These are phyloP conservation scores for Amanita jacksonii DNA, from an alignment of 768 basidiomycete genomes.

Conservation along the genomic window DNA sequence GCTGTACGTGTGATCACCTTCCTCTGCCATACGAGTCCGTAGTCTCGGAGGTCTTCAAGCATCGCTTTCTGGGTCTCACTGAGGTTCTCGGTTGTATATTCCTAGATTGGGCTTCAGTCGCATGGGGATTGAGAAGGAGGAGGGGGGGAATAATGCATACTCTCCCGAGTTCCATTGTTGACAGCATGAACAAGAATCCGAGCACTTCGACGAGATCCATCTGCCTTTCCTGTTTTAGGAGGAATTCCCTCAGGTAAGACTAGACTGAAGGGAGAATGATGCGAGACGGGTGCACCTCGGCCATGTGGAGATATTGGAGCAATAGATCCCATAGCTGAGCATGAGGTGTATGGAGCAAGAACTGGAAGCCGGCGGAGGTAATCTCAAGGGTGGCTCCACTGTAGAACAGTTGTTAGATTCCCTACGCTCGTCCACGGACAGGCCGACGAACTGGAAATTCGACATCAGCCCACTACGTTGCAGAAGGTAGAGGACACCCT, in stretches of 20 bases:
- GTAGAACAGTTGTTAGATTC: conserved; percentile 10
- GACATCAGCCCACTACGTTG: conserved; percentile 84
- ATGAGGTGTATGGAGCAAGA: conserved; percentile 88
- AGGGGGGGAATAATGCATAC: conserved; percentile 32
- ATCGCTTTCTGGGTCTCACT: conserved; percentile 77
- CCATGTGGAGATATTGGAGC: conserved; percentile 80
- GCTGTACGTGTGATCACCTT: conserved; percentile 35
- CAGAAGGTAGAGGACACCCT: conserved; percentile 76
- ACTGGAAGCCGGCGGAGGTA: conserved; percentile 93
- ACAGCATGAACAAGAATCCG: conserved; percentile 93
- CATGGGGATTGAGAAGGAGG: too few species aligned
- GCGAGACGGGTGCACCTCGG: conserved; percentile 48
- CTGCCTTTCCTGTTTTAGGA: conserved; percentile 52
- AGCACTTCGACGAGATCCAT: conserved; percentile 93
- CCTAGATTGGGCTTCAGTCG: conserved; percentile 35
- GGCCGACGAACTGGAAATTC: conserved; percentile 39
- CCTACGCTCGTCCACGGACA: conserved; percentile 9
- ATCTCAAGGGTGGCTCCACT: conserved; percentile 63
- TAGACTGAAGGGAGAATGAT: conserved; percentile 11
- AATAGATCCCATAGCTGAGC: conserved; percentile 93
- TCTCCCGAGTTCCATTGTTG: conserved; percentile 89
- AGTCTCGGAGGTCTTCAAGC: conserved; percentile 87
- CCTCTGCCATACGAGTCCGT: conserved; percentile 87
- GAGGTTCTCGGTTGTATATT: conserved; percentile 79
- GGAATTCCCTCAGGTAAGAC: conserved; percentile 10